A percentile compares a stretch with the other conserved stretches of the same genome.
phyloP scores from a whole-genome alignment of 371 early-diverging fungal species.

The Mortierella sp. region DNA sequence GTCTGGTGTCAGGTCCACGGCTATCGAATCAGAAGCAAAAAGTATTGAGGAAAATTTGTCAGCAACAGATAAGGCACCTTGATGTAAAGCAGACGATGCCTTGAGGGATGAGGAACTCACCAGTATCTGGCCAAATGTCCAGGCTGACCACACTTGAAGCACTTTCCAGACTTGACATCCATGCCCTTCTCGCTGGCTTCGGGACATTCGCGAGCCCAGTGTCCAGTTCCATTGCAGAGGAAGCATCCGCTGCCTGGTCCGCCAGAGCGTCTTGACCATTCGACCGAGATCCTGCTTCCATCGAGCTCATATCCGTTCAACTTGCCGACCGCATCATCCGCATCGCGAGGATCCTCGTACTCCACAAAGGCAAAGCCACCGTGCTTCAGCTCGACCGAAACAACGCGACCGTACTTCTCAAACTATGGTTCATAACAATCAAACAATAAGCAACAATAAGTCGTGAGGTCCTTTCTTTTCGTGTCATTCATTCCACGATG shows the following conservation, averaged over 20 bases:
- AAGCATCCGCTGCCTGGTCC: conserved; percentile 66
- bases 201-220: conserved; percentile 68
- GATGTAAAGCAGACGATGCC: too few relatives aligned
- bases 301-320: conserved; percentile 63
- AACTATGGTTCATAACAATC: conserved; percentile 33
- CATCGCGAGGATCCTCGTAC: conserved; percentile 67
- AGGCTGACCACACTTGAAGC: conserved; percentile 66
- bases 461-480: background rate
- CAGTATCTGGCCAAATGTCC: conserved; percentile 66
- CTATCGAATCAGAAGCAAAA: too few relatives aligned
- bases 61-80: too few relatives aligned
- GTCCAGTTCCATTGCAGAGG: conserved; percentile 64
- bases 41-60: too few relatives aligned
- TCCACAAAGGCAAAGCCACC: conserved; percentile 71
- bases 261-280: conserved; percentile 64
- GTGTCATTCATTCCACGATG: too few relatives aligned
- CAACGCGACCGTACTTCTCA: conserved; percentile 60
- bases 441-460: background rate
- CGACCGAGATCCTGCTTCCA: conserved; percentile 59
- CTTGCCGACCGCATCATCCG: conserved; percentile 62
- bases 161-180: conserved; percentile 66
- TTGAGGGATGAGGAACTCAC: too few relatives aligned
- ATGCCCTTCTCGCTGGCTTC: conserved; percentile 66
- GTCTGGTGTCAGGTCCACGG: conserved; percentile 44
- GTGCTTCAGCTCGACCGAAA: conserved; percentile 60